Evolutionary conservation across 805 yeast species (phyloP), one percentile per base, ranked within the genome.

Genomic region (Komagataella mondaviorum): DNA sequence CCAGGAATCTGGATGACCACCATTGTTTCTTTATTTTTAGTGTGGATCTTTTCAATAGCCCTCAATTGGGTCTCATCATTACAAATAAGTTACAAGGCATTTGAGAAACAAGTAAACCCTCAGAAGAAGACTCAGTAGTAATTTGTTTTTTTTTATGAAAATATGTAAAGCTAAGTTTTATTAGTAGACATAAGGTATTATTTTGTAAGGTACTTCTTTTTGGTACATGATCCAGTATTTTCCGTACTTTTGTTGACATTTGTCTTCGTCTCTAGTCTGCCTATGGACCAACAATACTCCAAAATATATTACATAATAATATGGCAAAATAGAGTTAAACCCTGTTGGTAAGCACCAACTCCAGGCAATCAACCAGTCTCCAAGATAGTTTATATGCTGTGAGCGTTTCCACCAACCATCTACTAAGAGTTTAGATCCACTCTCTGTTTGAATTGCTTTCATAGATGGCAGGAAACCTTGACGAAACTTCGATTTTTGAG

Each of bases 341-440:
- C 96, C 96, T 1, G 97, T 88, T 7, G 96, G 83, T 55, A 93
- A 71, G 65, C 96, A 88, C 96, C 96, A 91, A 47, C 95, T 80
- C 71, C 86, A 73, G 0, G 96, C 88, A 61, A 89, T 82, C 46
- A 93, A 63, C 90, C 96, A 88, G 69, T 93, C 99, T 46, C 99
- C 99, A 53, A 90, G 76, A 67, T 93, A 93, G 63, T 93, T 93
- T 62, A 88, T 88, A 65, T 93, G 99, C 57, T 95, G 96, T 6
- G 96, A 81, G 17, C 73, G 65, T 2, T 85, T 85, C 99, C 99
- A 93, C 99, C 98, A 93, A 2, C 98, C 96, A 60, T 88, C 93
- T 51, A 81, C 77, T 47, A 93, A 69, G 56, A 93, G 74, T 61
- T 79, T 85, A 23, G 96, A 83, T 1, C 95, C 95, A 14, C 85